Evolutionary conservation across 2,329 filamentous ascomycete genomes (phyloP), one percentile per base, ranked within the genome.

Genomic region (Aureobasidium lini): DNA sequence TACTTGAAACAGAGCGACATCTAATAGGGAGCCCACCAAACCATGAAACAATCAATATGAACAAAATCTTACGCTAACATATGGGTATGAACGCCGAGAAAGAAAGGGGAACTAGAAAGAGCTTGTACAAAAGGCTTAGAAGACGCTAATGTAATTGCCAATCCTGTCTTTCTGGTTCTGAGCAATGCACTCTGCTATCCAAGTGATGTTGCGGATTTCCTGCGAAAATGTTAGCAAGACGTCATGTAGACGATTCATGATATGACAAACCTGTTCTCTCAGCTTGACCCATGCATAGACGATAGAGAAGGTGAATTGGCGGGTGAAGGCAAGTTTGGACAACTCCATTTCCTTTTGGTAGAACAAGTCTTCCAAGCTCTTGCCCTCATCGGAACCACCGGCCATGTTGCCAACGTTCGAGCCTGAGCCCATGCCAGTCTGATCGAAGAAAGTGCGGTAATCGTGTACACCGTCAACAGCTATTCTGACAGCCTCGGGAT

Each of bases 321-420:
- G 84, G 5, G 94, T 99, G 71, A 99, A 99, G 8, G 92, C 90
- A 62, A 87, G 78, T 81, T 99, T 99, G 59, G 89, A 93, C 64
- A 97, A 88, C 73, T 99, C 92, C 94, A 97, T 97, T 77, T 99
- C 94, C 78, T 96, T 97, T 75, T 96, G 90, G 73, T 99, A 99
- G 77, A 99, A 99, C 79, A 99, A 81, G 71, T 99, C 94, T 72
- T 99, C 94, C 67, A 99, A 75, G 68, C 92, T 96, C 77, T 89
- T 91, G 50, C 89, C 88, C 66, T 96, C 91, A 15, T 84, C 80
- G n/a, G 83, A 80, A 37, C 90, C 90, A 62, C 89, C 88, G 28
- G 84, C 84, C 88, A 92, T 90, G 74, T 95, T 95, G 47, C 90
- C 90, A 32, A 90, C 83, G 3, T 88, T 85, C 4, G 84, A 82